phyloP scores from a whole-genome alignment of 257 asterid species.

The Scutellaria baicalensis region DNA sequence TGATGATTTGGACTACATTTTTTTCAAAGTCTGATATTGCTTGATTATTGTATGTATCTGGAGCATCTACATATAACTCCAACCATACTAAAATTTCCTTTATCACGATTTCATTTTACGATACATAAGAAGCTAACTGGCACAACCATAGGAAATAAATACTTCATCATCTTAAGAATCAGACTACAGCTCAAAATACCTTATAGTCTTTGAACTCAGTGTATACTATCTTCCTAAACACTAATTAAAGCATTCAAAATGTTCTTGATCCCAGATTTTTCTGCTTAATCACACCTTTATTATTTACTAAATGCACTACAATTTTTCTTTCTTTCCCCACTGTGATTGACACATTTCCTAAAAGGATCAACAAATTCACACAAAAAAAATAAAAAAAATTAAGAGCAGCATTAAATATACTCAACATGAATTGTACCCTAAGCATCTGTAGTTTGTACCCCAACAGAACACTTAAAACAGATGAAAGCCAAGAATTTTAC shows the following conservation, averaged over 20 bases:
- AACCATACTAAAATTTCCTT: not conserved
- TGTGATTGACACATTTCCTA: not conserved
- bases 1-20: not conserved
- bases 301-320: not conserved
- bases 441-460: conserved; percentile 16
- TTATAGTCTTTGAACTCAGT: not conserved
- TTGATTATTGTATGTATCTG: not conserved
- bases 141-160: too few relatives aligned
- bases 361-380: not conserved
- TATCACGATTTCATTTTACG: not conserved
- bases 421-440: conserved; percentile 12
- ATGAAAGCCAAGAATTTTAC: conserved; percentile 24
- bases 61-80: not conserved
- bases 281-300: not conserved
- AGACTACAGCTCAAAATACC: not conserved
- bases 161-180: not conserved
- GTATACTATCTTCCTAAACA: not conserved
- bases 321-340: not conserved
- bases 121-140: too few relatives aligned
- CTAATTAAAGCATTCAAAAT: not conserved
- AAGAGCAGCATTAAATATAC: not conserved
- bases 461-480: conserved; percentile 6
- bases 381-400: not conserved
- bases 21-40: not conserved
- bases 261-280: not conserved